Evolutionary conservation across 1,284 basidiomycete genomes (phyloP), one percentile per base, ranked within the genome.

Genomic region (Trametes hirsuta): DNA sequence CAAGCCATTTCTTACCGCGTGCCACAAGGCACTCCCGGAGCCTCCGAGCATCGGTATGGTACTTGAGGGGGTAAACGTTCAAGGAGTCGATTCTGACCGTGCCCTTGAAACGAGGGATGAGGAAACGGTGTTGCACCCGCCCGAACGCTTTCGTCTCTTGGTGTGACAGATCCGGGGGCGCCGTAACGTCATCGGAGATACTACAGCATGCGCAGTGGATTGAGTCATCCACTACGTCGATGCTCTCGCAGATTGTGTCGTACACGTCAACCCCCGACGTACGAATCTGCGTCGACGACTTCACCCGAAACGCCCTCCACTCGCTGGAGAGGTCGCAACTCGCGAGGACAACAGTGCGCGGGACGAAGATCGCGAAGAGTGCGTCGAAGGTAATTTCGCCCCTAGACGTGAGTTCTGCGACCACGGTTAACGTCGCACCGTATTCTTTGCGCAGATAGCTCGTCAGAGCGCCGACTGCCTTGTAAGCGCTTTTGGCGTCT

Each of bases 311-410:
- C 8, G 83, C 74, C 37, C 82, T 76, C 4, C 77, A 77, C 30
- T 80, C 79, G 74, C 30, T 80, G 71, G 64, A 61, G 14, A 50
- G 53, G 41, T 40, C 39, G 44, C 61, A 59, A n/a, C 46, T 50
- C 14, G 55, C 51, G 52, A 62, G 37, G 37, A 65, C 48, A 24
- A 58, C 39, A 12, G 51, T 58, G 14, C 42, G 40, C 1, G 61
- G 64, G 24, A 55, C 46, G 49, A 65, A 51, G 53, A 65, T 25
- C 12, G 53, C 55, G 69, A 83, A 81, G 25, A 87, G 75, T 24
- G 83, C 75, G 14, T 82, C 78, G 65, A 76, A 86, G 4, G 81
- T 82, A 62, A 85, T 85, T 66, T 86, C 84, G 11, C 75, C 77
- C 54, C 83, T 80, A 2, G 79, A 66, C 11, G 74, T 79, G 37